Percentiles rank a stretch among this genome's conserved stretches.
Evolutionary conservation across 768 basidiomycete species (phyloP).

Genomic region (Lentinula raphanica): DNA sequence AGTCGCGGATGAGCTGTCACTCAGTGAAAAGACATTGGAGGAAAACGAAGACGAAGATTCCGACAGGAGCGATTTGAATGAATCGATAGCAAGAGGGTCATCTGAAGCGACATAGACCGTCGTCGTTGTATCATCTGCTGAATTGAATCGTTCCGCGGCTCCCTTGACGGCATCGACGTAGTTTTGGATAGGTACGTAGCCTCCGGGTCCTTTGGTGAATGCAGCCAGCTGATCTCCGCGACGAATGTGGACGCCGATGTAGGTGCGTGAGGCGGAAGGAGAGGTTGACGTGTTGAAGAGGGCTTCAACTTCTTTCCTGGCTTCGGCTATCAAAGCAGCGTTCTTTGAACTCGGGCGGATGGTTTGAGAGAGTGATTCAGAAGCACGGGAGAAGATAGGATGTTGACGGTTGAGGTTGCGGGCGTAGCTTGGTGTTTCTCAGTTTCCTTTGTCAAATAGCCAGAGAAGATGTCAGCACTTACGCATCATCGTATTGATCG

Average conservation of each 20-base stretch:
- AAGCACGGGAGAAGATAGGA: slow-evolving; percentile 46
- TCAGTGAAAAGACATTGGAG: background rate
- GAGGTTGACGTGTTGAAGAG: slow-evolving; percentile 13
- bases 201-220: slow-evolving; percentile 37
- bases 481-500: slow-evolving; percentile 63
- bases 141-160: slow-evolving; percentile 26
- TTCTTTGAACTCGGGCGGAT: slow-evolving; percentile 50
- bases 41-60: slow-evolving; percentile 13
- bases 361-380: slow-evolving; percentile 41
- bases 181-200: slow-evolving; percentile 44
- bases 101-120: slow-evolving; percentile 61
- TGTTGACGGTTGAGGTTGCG: slow-evolving; percentile 51
- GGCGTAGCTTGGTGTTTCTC: no score
- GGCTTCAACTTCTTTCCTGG: slow-evolving; percentile 43
- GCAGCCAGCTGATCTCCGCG: slow-evolving; percentile 50
- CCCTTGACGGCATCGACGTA: slow-evolving; percentile 39
- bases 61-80: slow-evolving; percentile 36
- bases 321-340: slow-evolving; percentile 40
- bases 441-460: no score
- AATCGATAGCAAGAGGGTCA: slow-evolving; percentile 41
- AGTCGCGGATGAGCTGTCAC: background rate
- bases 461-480: slow-evolving; percentile 23
- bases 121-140: slow-evolving; percentile 21
- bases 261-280: slow-evolving; percentile 18
- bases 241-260: slow-evolving; percentile 59